Percentiles rank a stretch among this genome's conserved stretches.
Conservation (phyloP, 2,329 filamentous ascomycete genomes). For the Botryotinia narcissicola region DNA sequence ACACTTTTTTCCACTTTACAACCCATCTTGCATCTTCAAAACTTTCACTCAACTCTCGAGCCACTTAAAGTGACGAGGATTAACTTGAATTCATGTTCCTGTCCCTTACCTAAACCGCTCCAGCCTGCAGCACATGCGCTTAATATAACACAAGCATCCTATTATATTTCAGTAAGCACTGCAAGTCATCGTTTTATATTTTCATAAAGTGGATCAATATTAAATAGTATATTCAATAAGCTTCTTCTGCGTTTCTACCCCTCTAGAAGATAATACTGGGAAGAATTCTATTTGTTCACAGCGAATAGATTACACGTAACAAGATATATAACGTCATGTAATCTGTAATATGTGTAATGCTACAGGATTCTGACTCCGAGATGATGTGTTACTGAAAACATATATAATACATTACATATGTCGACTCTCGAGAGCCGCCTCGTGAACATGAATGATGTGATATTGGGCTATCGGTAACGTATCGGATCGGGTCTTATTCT, state of each 20-base stretch:
- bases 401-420: background rate
- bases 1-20: background rate
- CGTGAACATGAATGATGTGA: background rate
- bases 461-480: background rate
- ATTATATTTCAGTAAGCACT: slow-evolving; percentile 10
- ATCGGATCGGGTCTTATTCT: background rate
- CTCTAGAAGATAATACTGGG: background rate
- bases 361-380: background rate
- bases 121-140: slow-evolving; percentile 14
- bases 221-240: background rate
- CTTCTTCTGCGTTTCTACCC: background rate
- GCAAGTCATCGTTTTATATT: slow-evolving; percentile 10
- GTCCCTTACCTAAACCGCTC: slow-evolving; percentile 21
- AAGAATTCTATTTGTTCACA: slow-evolving; percentile 7
- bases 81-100: slow-evolving; percentile 12
- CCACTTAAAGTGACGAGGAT: slow-evolving; percentile 7
- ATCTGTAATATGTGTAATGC: background rate
- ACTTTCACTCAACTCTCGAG: background rate
- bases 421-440: background rate
- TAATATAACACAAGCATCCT: slow-evolving; percentile 1
- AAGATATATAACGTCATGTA: background rate
- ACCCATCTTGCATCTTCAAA: background rate
- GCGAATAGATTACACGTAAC: background rate
- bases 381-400: background rate
- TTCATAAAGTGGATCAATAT: background rate